Evolutionary conservation across 1,284 basidiomycete species (phyloP), one percentile per base, ranked within the genome.

Genomic region (Trichosporon ovoides): DNA sequence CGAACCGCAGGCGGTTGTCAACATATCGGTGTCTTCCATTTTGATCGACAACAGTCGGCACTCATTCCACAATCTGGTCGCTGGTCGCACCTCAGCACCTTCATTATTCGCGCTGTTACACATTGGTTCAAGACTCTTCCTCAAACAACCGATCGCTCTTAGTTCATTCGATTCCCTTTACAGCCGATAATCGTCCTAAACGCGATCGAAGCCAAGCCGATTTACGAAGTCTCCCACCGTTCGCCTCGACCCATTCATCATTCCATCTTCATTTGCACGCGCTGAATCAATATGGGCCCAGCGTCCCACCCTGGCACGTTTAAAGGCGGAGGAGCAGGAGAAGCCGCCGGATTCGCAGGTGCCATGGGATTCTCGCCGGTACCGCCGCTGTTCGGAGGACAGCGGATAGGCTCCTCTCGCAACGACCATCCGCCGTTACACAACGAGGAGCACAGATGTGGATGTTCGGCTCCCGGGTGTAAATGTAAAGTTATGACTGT

Each of bases 401-500:
- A 52, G 33, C 34, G 34, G 22, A 52, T 38, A 52, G 35, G 35
- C 13, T 34, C 22, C 36, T 35, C 34, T 16, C 46, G 35, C 50
- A 37, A 31, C 36, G 50, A 43, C 48, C 31, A 19, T 11, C 50
- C 33, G 50, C 52, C 36, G 14, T 14, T 19, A 37, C 38, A 43
- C 51, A 33, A 35, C 13, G 61, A 63, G n/a, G 61, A 63, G 28
- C 61, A 60, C 54, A 35, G 56, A 48, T 63, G 61, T 53, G 53
- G 54, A 35, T 63, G 61, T 54, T 55, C 58, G 10, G 46, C 53
- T 20, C 58, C 61, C 4, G 61, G 61, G 20, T 63, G 61, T 56
- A 63, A 60, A 48, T 63, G 61, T 56, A 63, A 63, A 48, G 61
- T 63, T 35, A 59, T 59, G 61, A 63, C 61, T 16, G 54, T 53